Conservation (phyloP, 345 rosid species). For the Stellera chamaejasme region DNA sequence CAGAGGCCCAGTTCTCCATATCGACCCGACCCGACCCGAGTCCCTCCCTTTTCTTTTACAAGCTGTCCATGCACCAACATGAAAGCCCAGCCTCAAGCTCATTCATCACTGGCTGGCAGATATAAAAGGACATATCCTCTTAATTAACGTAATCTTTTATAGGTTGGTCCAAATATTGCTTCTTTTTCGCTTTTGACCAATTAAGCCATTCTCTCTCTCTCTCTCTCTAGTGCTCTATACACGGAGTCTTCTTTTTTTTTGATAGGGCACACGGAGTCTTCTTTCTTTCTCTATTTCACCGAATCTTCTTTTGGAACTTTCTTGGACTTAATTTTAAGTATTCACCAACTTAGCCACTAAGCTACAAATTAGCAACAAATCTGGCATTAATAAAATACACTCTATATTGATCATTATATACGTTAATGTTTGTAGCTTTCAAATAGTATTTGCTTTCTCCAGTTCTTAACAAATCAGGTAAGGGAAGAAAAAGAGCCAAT, state of each 20-base stretch:
- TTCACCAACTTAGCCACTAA: not conserved
- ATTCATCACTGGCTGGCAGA: not conserved
- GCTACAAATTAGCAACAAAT: not conserved
- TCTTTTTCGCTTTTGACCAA: conserved; percentile 11
- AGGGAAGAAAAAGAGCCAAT: not conserved
- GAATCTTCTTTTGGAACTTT: conserved; percentile 1
- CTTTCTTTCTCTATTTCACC: not conserved
- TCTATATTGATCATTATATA: too few relatives aligned
- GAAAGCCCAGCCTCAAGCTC: conserved; percentile 6
- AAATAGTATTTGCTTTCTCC: too few relatives aligned
- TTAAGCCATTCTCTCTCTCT: not conserved
- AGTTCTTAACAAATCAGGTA: too few relatives aligned
- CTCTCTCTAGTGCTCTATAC: not conserved
- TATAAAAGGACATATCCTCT: not conserved
- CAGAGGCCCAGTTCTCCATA: too few relatives aligned
- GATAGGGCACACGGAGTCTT: not conserved
- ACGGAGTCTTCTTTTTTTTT: conserved; percentile 1
- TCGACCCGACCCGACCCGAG: too few relatives aligned
- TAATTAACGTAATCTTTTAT: too few relatives aligned
- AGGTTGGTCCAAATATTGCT: conserved; percentile 9
- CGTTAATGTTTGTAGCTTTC: too few relatives aligned
- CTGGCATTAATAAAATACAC: not conserved
- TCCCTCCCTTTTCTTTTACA: not conserved
- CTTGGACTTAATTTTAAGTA: not conserved
- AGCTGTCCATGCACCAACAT: conserved; percentile 12